These are phyloP conservation scores for Funneliformis geosporum DNA, from an alignment of 192 early-diverging fungal genomes.

Conservation along the genomic window DNA sequence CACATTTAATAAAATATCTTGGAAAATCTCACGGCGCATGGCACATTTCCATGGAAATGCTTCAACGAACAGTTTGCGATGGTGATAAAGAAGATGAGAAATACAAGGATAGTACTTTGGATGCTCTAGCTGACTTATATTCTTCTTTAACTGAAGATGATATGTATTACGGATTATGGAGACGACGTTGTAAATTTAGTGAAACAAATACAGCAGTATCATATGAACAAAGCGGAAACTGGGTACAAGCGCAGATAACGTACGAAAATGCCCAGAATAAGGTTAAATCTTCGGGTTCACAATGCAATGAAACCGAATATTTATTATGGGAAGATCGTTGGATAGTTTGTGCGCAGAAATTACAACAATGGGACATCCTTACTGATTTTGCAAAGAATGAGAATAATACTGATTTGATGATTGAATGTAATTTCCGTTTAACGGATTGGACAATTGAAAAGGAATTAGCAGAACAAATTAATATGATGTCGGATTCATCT, in stretches of 20 bases:
- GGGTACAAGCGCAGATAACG: slow-evolving; percentile 85
- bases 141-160: slow-evolving; percentile 82
- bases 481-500: slow-evolving; percentile 58
- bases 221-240: slow-evolving; percentile 92
- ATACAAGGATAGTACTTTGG: slow-evolving; percentile 84
- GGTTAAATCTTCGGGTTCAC: slow-evolving; percentile 78
- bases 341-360: slow-evolving; percentile 83
- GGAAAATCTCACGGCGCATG: slow-evolving; percentile 92
- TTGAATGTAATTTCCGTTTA: slow-evolving; percentile 94
- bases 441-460: slow-evolving; percentile 90
- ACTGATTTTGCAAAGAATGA: slow-evolving; percentile 91
- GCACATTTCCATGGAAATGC: slow-evolving; percentile 83
- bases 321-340: slow-evolving; percentile 98
- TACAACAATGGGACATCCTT: slow-evolving; percentile 99
- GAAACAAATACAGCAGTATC: slow-evolving; percentile 98
- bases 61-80: slow-evolving; percentile 65
- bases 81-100: slow-evolving; percentile 80
- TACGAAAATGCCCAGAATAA: slow-evolving; percentile 95
- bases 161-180: slow-evolving; percentile 92
- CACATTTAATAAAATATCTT: slow-evolving; percentile 90
- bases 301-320: slow-evolving; percentile 95
- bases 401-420: slow-evolving; percentile 76
- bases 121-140: slow-evolving; percentile 89
- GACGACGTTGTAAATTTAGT: slow-evolving; percentile 79
- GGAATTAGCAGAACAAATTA: slow-evolving; percentile 70